phyloP scores from a whole-genome alignment of 371 early-diverging fungal genomes.

The Sporodiniella umbellata region DNA sequence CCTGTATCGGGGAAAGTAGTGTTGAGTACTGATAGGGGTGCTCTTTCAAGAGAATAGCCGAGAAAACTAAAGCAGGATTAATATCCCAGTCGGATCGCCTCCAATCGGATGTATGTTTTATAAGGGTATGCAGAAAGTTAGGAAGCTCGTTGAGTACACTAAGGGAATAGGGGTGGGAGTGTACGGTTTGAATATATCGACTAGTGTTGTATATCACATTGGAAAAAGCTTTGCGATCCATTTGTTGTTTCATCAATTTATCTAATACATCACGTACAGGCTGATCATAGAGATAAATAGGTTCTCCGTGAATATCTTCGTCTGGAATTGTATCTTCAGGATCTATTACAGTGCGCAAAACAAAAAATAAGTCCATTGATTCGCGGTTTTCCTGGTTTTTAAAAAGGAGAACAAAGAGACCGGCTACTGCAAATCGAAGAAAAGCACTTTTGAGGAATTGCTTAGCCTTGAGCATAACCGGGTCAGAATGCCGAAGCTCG shows the following conservation, averaged over 20 bases:
- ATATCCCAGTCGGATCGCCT: slow-evolving; percentile 52
- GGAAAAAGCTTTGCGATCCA: slow-evolving; percentile 56
- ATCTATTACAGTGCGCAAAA: slow-evolving; percentile 52
- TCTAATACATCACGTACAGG: slow-evolving; percentile 62
- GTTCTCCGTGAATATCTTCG: slow-evolving; percentile 39
- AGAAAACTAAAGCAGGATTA: slow-evolving; percentile 49
- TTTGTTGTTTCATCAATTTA: slow-evolving; percentile 54
- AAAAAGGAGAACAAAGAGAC: slow-evolving; percentile 60
- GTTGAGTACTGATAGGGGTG: slow-evolving; percentile 41
- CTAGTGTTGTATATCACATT: slow-evolving; percentile 53
- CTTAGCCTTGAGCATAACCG: slow-evolving; percentile 52
- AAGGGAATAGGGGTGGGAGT: slow-evolving; percentile 50
- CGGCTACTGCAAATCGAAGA: slow-evolving; percentile 57
- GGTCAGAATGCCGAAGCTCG: slow-evolving; percentile 42
- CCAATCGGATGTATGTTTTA: slow-evolving; percentile 50
- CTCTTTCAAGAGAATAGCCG: slow-evolving; percentile 45
- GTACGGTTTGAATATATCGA: slow-evolving; percentile 54
- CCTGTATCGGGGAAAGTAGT: slow-evolving; percentile 36
- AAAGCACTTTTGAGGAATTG: slow-evolving; percentile 58
- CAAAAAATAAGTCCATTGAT: slow-evolving; percentile 58
- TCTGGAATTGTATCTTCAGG: slow-evolving; percentile 53
- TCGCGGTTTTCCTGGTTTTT: slow-evolving; percentile 52
- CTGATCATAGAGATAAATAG: slow-evolving; percentile 55
- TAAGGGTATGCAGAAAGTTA: slow-evolving; percentile 34
- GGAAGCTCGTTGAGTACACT: slow-evolving; percentile 42